Evolutionary conservation across 1,284 basidiomycete genomes (phyloP).

Genomic region (Puccinia hordei): DNA sequence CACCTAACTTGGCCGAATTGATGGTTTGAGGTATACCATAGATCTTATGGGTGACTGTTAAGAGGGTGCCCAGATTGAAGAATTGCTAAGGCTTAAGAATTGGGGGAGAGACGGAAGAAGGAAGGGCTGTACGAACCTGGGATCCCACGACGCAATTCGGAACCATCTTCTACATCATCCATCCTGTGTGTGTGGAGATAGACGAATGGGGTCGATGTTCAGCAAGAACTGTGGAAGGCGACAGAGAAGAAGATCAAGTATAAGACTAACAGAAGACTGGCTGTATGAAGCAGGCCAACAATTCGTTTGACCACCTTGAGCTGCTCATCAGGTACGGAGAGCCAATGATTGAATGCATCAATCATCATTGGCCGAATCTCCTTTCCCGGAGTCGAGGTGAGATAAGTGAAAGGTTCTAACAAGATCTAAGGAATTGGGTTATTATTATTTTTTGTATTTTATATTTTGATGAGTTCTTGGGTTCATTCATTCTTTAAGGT

Average conservation of each 20-base stretch:
- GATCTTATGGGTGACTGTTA: constrained; percentile 82
- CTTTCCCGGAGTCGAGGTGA: constrained; percentile 83
- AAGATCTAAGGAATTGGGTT: constrained; percentile 66
- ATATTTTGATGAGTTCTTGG: not conserved
- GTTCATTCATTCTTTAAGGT: not conserved
- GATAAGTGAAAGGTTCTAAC: constrained; percentile 86
- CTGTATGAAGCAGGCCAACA: constrained; percentile 90
- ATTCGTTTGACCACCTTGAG: constrained; percentile 75
- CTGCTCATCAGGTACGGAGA: constrained; percentile 74
- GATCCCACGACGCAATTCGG: constrained; percentile 80
- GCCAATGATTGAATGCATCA: constrained; percentile 91
- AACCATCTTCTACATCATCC: constrained; percentile 97
- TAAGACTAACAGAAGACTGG: constrained; percentile 75
- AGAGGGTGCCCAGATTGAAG: not conserved
- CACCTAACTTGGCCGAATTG: constrained; percentile 77
- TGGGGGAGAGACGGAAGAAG: not conserved
- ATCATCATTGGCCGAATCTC: constrained; percentile 87
- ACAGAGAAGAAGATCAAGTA: not conserved
- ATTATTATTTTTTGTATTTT: no score
- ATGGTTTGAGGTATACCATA: constrained; percentile 96
- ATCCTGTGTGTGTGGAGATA: constrained; percentile 67
- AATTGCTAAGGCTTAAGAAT: not conserved
- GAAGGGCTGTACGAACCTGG: constrained; percentile 65
- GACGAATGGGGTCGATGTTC: not conserved
- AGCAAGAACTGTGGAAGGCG: not conserved